Conservation (phyloP, 768 basidiomycete species). For the Jaapia argillacea region DNA sequence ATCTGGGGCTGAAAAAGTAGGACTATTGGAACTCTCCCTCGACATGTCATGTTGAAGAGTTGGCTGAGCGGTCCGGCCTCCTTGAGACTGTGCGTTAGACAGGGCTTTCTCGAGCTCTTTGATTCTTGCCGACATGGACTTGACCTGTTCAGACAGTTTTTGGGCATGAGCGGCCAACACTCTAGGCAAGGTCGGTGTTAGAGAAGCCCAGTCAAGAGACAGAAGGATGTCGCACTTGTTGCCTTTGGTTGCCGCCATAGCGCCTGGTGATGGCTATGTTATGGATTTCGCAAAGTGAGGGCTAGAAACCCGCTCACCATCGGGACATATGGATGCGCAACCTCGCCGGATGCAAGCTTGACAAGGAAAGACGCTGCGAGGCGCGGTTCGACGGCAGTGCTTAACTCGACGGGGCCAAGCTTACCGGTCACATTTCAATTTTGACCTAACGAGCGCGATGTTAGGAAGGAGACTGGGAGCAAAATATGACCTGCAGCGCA, state of each 20-base stretch:
- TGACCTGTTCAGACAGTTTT: conserved; percentile 36
- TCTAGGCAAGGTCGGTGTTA: conserved; percentile 16
- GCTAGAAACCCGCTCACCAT: conserved; percentile 22
- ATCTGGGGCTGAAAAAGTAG: conserved; percentile 7
- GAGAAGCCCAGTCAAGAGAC: conserved; percentile 2
- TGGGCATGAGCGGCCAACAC: conserved; percentile 43
- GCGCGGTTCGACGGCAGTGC: neutral
- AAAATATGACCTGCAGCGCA: conserved; percentile 12
- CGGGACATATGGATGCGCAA: conserved; percentile 41
- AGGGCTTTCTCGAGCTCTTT: conserved; percentile 37
- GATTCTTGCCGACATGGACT: conserved; percentile 28
- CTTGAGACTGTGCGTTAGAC: conserved; percentile 14
- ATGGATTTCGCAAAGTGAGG: neutral
- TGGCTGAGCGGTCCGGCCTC: conserved; percentile 11
- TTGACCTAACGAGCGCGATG: conserved; percentile 27
- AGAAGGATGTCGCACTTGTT: conserved; percentile 47
- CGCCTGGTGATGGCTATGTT: conserved; percentile 19
- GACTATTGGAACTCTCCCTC: conserved; percentile 8
- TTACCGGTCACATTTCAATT: conserved; percentile 43
- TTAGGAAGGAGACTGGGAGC: too few species aligned
- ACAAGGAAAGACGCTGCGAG: conserved; percentile 38
- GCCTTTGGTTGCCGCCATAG: conserved; percentile 42
- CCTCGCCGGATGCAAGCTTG: conserved; percentile 46
- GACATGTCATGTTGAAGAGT: conserved; percentile 9
- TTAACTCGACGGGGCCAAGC: neutral